These are phyloP conservation scores for Tylopilus sp. DNA, from an alignment of 1,284 basidiomycete species.

Conservation along the genomic window DNA sequence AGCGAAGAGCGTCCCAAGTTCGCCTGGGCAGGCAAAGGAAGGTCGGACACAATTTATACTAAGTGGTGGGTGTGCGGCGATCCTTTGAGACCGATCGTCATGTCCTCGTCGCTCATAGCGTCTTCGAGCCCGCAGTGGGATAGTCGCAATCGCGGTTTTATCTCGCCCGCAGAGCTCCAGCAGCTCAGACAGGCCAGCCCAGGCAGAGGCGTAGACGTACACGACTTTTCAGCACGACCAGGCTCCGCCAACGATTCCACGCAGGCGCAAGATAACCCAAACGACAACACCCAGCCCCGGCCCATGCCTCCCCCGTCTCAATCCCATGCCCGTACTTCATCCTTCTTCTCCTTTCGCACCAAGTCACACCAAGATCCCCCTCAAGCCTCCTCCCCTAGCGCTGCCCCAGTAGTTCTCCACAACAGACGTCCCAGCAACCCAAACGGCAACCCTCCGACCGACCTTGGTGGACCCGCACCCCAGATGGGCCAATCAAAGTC, in stretches of 20 bases:
- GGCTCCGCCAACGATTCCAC: constrained; percentile 13
- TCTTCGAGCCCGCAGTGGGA: constrained; percentile 47
- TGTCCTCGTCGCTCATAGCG: constrained; percentile 19
- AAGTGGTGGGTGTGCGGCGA: neutral
- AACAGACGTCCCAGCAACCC: constrained; percentile 15
- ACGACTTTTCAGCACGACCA: constrained; percentile 35
- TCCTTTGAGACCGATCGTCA: neutral
- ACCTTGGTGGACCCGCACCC: constrained; percentile 22
- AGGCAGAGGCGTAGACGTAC: constrained; percentile 28
- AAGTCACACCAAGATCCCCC: constrained; percentile 22
- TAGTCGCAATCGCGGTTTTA: constrained; percentile 45
- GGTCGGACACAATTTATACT: neutral
- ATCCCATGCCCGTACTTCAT: constrained; percentile 35
- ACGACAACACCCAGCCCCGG: constrained; percentile 24
- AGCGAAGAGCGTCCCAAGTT: too few relatives aligned
- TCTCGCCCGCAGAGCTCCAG: constrained; percentile 47
- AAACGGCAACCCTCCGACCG: constrained; percentile 11
- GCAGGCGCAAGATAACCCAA: constrained; percentile 18
- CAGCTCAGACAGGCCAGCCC: constrained; percentile 38
- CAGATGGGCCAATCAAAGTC: constrained; percentile 35
- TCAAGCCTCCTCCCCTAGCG: constrained; percentile 14
- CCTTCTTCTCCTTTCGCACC: constrained; percentile 44
- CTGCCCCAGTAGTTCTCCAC: constrained; percentile 2
- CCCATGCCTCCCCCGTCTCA: constrained; percentile 24
- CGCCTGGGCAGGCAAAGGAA: neutral